Evolutionary conservation across 352 stramenopile species (phyloP).

Genomic region (Elongisporangium prolatum): DNA sequence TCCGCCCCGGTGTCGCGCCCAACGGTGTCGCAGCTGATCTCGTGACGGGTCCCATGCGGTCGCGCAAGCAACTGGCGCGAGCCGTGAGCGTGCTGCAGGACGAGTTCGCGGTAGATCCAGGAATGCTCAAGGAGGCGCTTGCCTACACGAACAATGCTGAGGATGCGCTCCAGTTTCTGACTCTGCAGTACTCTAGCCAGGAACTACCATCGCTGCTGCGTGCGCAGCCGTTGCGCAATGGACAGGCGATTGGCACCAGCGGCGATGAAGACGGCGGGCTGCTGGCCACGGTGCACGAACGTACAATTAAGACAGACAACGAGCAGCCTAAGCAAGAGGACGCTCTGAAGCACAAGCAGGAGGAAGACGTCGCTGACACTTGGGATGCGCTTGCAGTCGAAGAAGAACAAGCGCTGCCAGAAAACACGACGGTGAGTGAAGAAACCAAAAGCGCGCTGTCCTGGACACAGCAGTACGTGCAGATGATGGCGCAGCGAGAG

Average conservation of each 20-base stretch:
- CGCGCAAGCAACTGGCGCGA: constrained; percentile 48
- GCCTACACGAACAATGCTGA: constrained; percentile 59
- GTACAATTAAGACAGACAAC: background rate
- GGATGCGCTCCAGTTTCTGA: constrained; percentile 61
- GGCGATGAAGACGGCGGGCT: constrained; percentile 21
- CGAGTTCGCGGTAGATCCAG: constrained; percentile 36
- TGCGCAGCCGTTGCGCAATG: constrained; percentile 14
- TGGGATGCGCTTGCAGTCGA: constrained; percentile 19
- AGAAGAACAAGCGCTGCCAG: constrained; percentile 1
- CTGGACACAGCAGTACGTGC: constrained; percentile 76
- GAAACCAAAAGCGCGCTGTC: constrained; percentile 33
- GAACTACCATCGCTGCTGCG: constrained; percentile 42
- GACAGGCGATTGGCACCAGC: background rate
- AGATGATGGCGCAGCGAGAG: constrained; percentile 44
- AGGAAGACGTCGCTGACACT: constrained; percentile 12
- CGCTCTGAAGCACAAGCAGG: background rate
- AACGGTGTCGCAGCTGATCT: constrained; percentile 29
- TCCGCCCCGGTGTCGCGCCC: constrained; percentile 46
- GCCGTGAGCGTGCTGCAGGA: constrained; percentile 39
- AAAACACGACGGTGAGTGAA: constrained; percentile 3
- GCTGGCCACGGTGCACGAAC: constrained; percentile 25
- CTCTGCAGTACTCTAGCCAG: constrained; percentile 50
- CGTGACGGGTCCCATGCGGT: constrained; percentile 29
- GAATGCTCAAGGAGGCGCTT: constrained; percentile 33
- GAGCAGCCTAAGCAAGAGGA: constrained; percentile 2